Evolutionary conservation across 2,329 filamentous ascomycete species (phyloP).

Genomic region (Trichoderma guizhouense): DNA sequence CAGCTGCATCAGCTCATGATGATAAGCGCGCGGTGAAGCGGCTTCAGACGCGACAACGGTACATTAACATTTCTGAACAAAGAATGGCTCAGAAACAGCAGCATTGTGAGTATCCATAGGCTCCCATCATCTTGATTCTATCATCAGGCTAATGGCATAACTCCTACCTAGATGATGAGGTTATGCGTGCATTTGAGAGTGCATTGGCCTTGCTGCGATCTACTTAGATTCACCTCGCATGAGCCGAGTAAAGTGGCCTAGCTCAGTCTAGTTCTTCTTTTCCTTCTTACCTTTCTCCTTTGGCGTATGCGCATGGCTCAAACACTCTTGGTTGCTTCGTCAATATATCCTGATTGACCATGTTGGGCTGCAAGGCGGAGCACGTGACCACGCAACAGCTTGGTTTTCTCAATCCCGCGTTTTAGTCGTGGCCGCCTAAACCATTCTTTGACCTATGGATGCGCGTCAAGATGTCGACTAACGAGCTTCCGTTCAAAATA

Average conservation of each 20-base stretch:
- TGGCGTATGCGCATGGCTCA: not conserved
- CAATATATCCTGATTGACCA: not conserved
- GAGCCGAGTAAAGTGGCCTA: not conserved
- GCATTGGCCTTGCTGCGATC: constrained; percentile 53
- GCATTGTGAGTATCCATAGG: constrained; percentile 62
- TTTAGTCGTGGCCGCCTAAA: not conserved
- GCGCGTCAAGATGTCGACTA: not conserved
- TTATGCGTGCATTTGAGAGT: constrained; percentile 61
- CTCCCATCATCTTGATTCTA: not conserved
- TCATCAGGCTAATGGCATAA: constrained; percentile 20
- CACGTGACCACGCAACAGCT: not conserved
- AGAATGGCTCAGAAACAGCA: constrained; percentile 69
- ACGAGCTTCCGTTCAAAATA: constrained; percentile 18
- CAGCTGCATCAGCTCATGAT: constrained; percentile 68
- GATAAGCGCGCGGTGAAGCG: constrained; percentile 74
- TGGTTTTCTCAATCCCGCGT: not conserved
- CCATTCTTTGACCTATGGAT: not conserved
- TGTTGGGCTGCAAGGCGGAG: not conserved
- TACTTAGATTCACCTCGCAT: constrained; percentile 24
- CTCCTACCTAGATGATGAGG: constrained; percentile 43
- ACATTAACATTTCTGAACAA: constrained; percentile 71
- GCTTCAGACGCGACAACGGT: constrained; percentile 73
- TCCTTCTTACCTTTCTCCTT: not conserved
- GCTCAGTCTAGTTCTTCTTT: not conserved
- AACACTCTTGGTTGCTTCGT: not conserved